Base-by-base conservation (phyloP, 805 yeast species). In the Lachancea lanzarotensis region DNA sequence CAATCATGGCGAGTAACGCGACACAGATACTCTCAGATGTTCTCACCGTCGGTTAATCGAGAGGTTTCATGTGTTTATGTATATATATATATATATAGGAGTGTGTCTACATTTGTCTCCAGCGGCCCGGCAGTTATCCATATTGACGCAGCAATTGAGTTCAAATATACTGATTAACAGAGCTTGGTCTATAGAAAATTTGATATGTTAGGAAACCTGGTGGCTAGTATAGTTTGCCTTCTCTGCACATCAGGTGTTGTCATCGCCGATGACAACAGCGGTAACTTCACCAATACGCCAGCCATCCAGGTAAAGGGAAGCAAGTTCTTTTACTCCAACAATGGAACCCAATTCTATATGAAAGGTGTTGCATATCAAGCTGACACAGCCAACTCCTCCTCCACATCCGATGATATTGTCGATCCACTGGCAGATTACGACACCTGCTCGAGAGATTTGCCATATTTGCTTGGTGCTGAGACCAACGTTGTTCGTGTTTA, bases 311-410 rank as follows among this genome's bases (percentile, higher is more conserved):
- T 81, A 49, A 75, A 74, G 46, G 88, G 87, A 45, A 82, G 80
- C 72, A 81, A 82, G 65, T 82, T 82, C 59, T 82, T 72, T 70
- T 82, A 67, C 67, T 68, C 82, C 47, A 79, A 79, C 64, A 81
- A 81, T 56, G 87, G 86, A 30, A 74, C 84, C 46, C 86, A 81
- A 61, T 82, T 82, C 59, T 79, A 72, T 62, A 75, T 82, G 56
- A 76, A 71, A 55, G 89, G 88, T 66, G 70, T 82, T 47, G 88
- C 88, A 34, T 82, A 82, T 67, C 89, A 82, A 68, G 78, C 75
- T 51, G 78, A 80, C 62, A 70, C 77, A 26, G 66, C 72, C 34
- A 71, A 71, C 52, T 35, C 38, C 10, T 40, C 43, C 11, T 30
- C 43, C 8, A 44, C 70, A 39, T 65, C 63, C 45, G 50, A 60